Evolutionary conservation across 2,329 filamentous ascomycete genomes (phyloP).

Genomic region (Colletotrichum lindemuthianum): DNA sequence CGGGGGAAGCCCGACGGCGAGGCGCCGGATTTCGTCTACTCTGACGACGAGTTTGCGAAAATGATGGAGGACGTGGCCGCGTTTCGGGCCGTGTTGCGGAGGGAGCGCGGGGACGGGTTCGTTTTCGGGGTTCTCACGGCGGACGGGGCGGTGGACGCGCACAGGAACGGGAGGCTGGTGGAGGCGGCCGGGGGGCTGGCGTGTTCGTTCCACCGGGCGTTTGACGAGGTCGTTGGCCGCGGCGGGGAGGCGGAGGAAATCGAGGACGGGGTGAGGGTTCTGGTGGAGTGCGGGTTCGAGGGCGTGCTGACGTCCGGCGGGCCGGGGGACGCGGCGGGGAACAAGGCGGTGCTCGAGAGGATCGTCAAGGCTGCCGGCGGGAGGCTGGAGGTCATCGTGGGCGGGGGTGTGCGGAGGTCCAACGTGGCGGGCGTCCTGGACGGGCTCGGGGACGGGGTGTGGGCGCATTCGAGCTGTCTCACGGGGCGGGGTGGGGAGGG

Average conservation of each 20-base stretch:
- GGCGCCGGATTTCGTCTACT: slow-evolving; percentile 60
- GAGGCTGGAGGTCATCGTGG: slow-evolving; percentile 59
- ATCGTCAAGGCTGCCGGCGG: slow-evolving; percentile 44
- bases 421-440: slow-evolving; percentile 48
- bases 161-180: slow-evolving; percentile 53
- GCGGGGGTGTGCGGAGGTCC: slow-evolving; percentile 59
- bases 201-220: slow-evolving; percentile 67
- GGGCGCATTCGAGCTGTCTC: slow-evolving; percentile 61
- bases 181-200: slow-evolving; percentile 51
- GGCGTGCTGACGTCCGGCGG: slow-evolving; percentile 66
- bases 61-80: slow-evolving; percentile 50
- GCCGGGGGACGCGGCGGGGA: slow-evolving; percentile 50
- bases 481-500: slow-evolving; percentile 23
- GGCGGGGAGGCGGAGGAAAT: slow-evolving; percentile 33
- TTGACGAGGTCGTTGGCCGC: slow-evolving; percentile 56
- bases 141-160: slow-evolving; percentile 44
- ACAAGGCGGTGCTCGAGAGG: slow-evolving; percentile 48
- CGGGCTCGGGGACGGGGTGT: slow-evolving; percentile 45
- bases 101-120: slow-evolving; percentile 61
- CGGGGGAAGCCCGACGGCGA: slow-evolving; percentile 45
- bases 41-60: slow-evolving; percentile 50
- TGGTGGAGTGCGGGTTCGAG: slow-evolving; percentile 57
- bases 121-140: slow-evolving; percentile 61
- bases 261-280: slow-evolving; percentile 44
- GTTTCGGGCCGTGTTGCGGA: slow-evolving; percentile 50